Evolutionary conservation across 352 stramenopile genomes (phyloP), one percentile per base, ranked within the genome.

Genomic region (Pythium apleroticum): DNA sequence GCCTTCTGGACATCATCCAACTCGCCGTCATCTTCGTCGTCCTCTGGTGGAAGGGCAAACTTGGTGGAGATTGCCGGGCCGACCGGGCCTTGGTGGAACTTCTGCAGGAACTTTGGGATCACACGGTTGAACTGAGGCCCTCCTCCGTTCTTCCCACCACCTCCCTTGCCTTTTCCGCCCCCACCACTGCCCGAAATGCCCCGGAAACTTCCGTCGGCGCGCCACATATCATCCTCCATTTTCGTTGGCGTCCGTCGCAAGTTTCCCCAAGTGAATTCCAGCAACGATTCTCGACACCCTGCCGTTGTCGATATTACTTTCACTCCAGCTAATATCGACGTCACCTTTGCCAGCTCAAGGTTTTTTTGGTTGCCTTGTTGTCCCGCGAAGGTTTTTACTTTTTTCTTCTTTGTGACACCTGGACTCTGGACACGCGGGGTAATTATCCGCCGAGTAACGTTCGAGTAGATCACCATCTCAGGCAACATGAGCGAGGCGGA

Each of bases 101-200:
- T 86, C 45, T 86, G 86, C 50, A 95, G 66, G 60, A 95, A 95
- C 63, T 91, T 93, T 37, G 86, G 86, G 56, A 95, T 89, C 61
- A 93, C 83, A 6, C 84, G 84, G 31, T 78, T 95, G 72, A 92
- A 95, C 63, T 92, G 73, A 11, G 82, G 86, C 0, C 79, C 79
- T 33, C 82, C 76, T 10, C 75, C 80, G 37, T 73, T 72, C 35
- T 65, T 66, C 11, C 69, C 55, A 1, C 60, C 57, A 1, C 68
- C 62, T 35, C 52, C 52, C 25, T 56, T 52, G 11, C 74, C 71
- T 43, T 55, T 56, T 25, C 61, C 64, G 7, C 66, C 72, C 19
- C 63, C 69, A 15, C 37, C 66, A n/a, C 73, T 46, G 17, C 39
- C 63, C 19, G 50, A 65, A n/a, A 89, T 61, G 52, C 77, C 78